A percentile compares a stretch with the other conserved stretches of the same genome.
Conservation (phyloP, 2,329 filamentous ascomycete genomes). For the Aspergillus carbonarius region DNA sequence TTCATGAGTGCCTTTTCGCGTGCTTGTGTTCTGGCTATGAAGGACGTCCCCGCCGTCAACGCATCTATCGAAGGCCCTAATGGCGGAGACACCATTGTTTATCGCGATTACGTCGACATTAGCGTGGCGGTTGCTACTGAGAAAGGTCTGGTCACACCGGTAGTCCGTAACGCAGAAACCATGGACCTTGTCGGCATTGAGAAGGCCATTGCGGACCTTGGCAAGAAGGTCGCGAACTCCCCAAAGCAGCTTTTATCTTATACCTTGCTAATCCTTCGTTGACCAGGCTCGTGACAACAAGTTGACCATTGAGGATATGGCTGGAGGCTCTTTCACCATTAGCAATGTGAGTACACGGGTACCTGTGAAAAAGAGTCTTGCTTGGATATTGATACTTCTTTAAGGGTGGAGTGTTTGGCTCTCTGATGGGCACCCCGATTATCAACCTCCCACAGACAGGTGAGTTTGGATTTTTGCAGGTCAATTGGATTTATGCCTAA, state of each 20-base stretch:
- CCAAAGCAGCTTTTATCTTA: constrained; percentile 7
- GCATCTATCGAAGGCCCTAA: constrained; percentile 95
- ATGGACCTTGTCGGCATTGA: constrained; percentile 89
- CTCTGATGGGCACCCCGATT: constrained; percentile 95
- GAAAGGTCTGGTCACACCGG: constrained; percentile 94
- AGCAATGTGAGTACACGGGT: constrained; percentile 64
- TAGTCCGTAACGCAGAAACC: constrained; percentile 88
- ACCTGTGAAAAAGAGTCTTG: background rate
- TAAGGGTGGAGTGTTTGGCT: constrained; percentile 86
- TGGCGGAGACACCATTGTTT: constrained; percentile 95
- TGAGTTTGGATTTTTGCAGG: constrained; percentile 24
- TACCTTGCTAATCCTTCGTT: background rate
- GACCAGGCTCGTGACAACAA: constrained; percentile 85
- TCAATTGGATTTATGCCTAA: constrained; percentile 14
- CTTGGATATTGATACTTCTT: constrained; percentile 7
- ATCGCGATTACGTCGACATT: constrained; percentile 96
- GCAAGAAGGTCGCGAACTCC: constrained; percentile 71
- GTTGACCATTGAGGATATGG: constrained; percentile 98
- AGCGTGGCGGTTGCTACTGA: constrained; percentile 96
- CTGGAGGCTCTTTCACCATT: constrained; percentile 96
- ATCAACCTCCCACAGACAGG: constrained; percentile 94
- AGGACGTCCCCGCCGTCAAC: constrained; percentile 90
- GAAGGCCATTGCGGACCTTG: constrained; percentile 85
- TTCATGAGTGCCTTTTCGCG: constrained; percentile 98
- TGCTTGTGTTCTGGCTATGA: constrained; percentile 87